phyloP scores from a whole-genome alignment of 176 grass and related monocot genomes.

The Triticum dicoccoides region DNA sequence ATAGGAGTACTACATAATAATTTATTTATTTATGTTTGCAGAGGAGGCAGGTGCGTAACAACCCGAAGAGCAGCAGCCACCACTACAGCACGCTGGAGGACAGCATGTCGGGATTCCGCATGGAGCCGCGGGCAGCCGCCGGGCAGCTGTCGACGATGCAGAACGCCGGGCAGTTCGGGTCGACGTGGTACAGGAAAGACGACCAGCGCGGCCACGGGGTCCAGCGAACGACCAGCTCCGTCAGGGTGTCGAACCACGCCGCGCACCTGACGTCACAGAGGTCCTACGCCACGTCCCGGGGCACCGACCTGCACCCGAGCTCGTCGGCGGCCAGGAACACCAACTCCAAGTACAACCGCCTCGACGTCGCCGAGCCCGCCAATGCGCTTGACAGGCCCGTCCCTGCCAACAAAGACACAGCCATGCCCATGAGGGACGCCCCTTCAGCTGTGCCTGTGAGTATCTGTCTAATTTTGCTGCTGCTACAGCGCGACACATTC shows the following conservation, averaged over 20 bases:
- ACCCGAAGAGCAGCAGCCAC: slow-evolving; percentile 43
- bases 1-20: too few relatives aligned
- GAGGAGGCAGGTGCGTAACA: slow-evolving; percentile 46
- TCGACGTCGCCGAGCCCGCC: slow-evolving; percentile 55
- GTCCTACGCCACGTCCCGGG: slow-evolving; percentile 43
- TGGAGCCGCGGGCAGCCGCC: slow-evolving; percentile 40
- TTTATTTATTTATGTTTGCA: neutral
- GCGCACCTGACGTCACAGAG: slow-evolving; percentile 30
- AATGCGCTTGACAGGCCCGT: slow-evolving; percentile 39
- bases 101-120: slow-evolving; percentile 54
- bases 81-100: slow-evolving; percentile 65
- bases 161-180: slow-evolving; percentile 50
- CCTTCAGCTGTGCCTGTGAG: slow-evolving; percentile 35
- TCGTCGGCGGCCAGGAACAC: slow-evolving; percentile 39
- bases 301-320: slow-evolving; percentile 66
- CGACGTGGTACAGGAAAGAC: slow-evolving; percentile 58
- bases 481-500: neutral
- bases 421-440: slow-evolving; percentile 27
- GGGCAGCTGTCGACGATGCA: slow-evolving; percentile 35
- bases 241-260: slow-evolving; percentile 43
- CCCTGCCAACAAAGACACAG: slow-evolving; percentile 47
- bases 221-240: slow-evolving; percentile 52
- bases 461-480: neutral
- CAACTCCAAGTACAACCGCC: slow-evolving; percentile 44
- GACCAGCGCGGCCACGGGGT: slow-evolving; percentile 13